Conservation (phyloP, 2,329 filamentous ascomycete genomes). For the Calonectria hongkongensis region DNA sequence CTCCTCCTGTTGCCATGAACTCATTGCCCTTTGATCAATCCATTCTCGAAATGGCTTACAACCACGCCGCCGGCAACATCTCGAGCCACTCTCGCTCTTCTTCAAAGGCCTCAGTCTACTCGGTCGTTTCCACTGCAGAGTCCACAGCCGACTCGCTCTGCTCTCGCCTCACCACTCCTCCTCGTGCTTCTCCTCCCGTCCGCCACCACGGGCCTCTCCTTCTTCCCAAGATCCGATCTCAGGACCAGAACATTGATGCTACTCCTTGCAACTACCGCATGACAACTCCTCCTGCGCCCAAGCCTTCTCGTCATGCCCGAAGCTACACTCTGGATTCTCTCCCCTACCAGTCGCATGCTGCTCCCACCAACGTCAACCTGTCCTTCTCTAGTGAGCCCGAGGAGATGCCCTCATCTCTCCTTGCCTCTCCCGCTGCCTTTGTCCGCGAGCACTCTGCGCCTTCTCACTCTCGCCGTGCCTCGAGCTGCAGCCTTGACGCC, state of each 20-base stretch:
- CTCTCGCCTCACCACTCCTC: conserved; percentile 81
- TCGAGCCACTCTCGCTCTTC: conserved; percentile 76
- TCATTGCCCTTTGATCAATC: conserved; percentile 73
- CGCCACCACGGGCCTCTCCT: conserved; percentile 86
- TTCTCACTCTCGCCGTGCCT: conserved; percentile 72
- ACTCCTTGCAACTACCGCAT: conserved; percentile 66
- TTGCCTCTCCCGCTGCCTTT: conserved; percentile 80
- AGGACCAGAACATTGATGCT: conserved; percentile 85
- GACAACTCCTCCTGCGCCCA: conserved; percentile 54
- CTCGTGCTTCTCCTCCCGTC: conserved; percentile 79
- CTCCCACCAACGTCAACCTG: conserved; percentile 58
- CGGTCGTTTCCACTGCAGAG: conserved; percentile 72
- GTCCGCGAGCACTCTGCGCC: conserved; percentile 61
- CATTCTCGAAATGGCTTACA: conserved; percentile 73
- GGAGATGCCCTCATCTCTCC: conserved; percentile 67
- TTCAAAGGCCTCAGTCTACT: conserved; percentile 80
- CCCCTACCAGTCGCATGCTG: conserved; percentile 55
- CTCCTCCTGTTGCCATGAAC: conserved; percentile 55
- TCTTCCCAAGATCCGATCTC: conserved; percentile 89
- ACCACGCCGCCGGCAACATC: conserved; percentile 52
- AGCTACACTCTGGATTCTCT: conserved; percentile 78
- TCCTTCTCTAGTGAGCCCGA: conserved; percentile 62
- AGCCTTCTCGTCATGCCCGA: conserved; percentile 68
- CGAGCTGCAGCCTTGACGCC: conserved; percentile 81
- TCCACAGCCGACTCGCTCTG: conserved; percentile 79